Conservation (phyloP, 768 basidiomycete genomes). For the Panellus pusillus region DNA sequence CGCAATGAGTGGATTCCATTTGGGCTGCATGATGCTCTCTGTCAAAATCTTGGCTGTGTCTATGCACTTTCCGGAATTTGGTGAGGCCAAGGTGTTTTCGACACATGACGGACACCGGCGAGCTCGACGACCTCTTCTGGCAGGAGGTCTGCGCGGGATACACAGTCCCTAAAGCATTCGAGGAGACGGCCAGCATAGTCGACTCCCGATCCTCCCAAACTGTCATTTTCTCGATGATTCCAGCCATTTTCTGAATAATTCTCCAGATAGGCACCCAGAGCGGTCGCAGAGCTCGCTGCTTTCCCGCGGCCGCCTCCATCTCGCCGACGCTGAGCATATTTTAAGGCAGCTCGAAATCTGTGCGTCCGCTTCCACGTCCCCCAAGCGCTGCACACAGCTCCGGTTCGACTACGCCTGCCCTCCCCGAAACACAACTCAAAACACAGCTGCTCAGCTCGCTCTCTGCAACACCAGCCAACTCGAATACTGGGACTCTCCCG, state of each 20-base stretch:
- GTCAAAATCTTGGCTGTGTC: too few species aligned
- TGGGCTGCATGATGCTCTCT: too few species aligned
- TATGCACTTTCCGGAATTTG: too few species aligned
- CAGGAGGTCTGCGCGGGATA: constrained; percentile 53
- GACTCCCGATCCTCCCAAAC: constrained; percentile 21
- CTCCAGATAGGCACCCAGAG: constrained; percentile 7
- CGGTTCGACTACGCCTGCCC: too few species aligned
- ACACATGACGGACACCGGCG: constrained; percentile 50
- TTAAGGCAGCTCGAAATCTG: background rate
- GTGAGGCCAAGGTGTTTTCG: too few species aligned
- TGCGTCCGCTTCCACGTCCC: constrained; percentile 8
- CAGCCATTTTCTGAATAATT: background rate
- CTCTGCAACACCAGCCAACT: constrained; percentile 13
- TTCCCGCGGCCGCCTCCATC: background rate
- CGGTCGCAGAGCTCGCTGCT: background rate
- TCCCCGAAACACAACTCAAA: background rate
- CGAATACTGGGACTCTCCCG: constrained; percentile 20
- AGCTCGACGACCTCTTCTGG: constrained; percentile 55
- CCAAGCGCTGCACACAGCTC: background rate
- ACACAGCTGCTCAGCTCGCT: constrained; percentile 12
- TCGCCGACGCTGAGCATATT: background rate
- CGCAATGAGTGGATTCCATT: too few species aligned
- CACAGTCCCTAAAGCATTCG: constrained; percentile 31
- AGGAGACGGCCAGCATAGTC: constrained; percentile 30
- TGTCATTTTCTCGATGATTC: background rate